Evolutionary conservation across 352 stramenopile genomes (phyloP), one percentile per base, ranked within the genome.

Genomic region (Globisporangium yorkense): DNA sequence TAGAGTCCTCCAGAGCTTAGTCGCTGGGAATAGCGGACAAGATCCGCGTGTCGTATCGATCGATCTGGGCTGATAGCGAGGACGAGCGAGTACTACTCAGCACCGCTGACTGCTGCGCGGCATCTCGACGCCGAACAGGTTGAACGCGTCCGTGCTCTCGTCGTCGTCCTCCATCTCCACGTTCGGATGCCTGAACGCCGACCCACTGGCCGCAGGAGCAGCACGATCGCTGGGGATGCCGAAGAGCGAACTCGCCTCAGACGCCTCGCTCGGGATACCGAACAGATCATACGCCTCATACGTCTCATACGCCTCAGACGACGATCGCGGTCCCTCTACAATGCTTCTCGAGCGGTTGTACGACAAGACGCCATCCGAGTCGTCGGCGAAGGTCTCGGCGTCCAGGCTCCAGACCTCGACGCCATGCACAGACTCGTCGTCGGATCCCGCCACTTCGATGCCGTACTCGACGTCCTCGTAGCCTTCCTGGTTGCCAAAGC

Each of bases 231-330:
- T 24, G 5, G 58, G 5, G 51, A 35, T 24, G 1, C 62, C 62
- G 47, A 68, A 68, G 16, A 68, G 52, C 18, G 50, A 39, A 40
- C 27, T 51, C 43, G 62, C 31, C 1, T 65, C 57, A 2, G 18
- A 43, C 8, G 6, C 33, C 8, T 39, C 33, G 33, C 33, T 39
- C 0, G 33, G 33, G 2, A 9, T 13, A 3, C 33, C 33, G 33
- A 39, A 39, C 8, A 39, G 33, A 0, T 8, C 33, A 12, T 13
- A 39, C 8, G 33, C 33, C 33, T 39, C 33, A 8, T n/a, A n/a
- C n/a, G n/a, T n/a, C n/a, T n/a, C 31, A 7, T 20, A 49, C 44
- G 12, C 20, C 20, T 15, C 8, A 7, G 44, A n/a, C 40, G 12
- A 18, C 13, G 37, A 43, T 6, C 3, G 2, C 37, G 10, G 10